Percentiles rank a stretch among this genome's conserved stretches.
Conservation (phyloP, 495 filamentous ascomycete genomes). For the Hyaloscypha hepaticicola region DNA sequence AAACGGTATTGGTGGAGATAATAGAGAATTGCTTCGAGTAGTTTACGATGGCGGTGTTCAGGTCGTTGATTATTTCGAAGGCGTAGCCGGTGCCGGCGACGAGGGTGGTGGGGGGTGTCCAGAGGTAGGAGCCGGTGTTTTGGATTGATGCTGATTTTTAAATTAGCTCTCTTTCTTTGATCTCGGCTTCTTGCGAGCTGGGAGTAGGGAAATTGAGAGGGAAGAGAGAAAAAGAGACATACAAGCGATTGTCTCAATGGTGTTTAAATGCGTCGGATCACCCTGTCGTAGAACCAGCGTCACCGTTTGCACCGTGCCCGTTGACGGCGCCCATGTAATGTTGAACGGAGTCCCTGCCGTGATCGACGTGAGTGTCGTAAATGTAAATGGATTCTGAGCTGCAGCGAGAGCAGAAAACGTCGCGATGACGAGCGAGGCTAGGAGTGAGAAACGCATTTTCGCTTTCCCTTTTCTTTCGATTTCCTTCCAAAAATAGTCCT, state of each 20-base stretch:
- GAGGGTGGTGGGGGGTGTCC: slow-evolving; percentile 47
- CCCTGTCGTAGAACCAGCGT: slow-evolving; percentile 53
- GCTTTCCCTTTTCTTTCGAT: background rate
- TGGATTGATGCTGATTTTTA: slow-evolving; percentile 43
- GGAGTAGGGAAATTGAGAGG: background rate
- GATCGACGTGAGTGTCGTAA: slow-evolving; percentile 44
- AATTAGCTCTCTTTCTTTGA: background rate
- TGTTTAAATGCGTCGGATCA: slow-evolving; percentile 38
- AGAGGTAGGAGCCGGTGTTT: slow-evolving; percentile 58
- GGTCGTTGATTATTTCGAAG: slow-evolving; percentile 55
- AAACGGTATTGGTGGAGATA: slow-evolving; percentile 44
- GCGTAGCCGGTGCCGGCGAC: slow-evolving; percentile 51
- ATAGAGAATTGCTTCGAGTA: slow-evolving; percentile 58
- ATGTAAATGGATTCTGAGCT: slow-evolving; percentile 51
- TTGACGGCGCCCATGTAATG: slow-evolving; percentile 55
- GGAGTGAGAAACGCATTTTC: slow-evolving; percentile 17
- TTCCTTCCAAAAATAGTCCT: too few species aligned
- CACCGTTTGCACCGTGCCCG: slow-evolving; percentile 45
- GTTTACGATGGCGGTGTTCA: slow-evolving; percentile 43
- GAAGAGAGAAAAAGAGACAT: slow-evolving; percentile 30
- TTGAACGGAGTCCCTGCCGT: slow-evolving; percentile 50
- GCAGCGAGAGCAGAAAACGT: slow-evolving; percentile 3
- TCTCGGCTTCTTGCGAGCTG: background rate
- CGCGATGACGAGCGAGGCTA: background rate
- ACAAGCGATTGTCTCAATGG: slow-evolving; percentile 54